Percentiles rank a stretch among this genome's conserved stretches.
Evolutionary conservation across 139 green algal genomes (phyloP).

Genomic region (Tetraselmis striata): DNA sequence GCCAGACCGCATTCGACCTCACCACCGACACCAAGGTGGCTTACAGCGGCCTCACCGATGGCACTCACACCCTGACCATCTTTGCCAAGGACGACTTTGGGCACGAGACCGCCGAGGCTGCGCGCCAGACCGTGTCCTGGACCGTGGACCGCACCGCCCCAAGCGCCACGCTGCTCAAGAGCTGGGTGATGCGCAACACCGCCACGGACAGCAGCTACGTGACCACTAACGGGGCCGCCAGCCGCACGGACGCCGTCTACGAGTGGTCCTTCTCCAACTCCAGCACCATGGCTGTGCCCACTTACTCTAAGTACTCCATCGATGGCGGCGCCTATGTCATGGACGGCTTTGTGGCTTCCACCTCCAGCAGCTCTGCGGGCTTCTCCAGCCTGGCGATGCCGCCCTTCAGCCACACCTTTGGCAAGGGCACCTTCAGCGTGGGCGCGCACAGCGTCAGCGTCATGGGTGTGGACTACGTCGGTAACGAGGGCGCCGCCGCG

Average conservation of each 20-base stretch:
- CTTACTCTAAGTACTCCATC: not conserved
- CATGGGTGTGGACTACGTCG: not conserved
- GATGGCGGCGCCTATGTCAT: not conserved
- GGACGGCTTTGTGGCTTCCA: not conserved
- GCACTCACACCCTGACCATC: not conserved
- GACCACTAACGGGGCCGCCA: not conserved
- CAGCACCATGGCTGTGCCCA: not conserved
- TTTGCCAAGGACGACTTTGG: not conserved
- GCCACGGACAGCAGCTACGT: not conserved
- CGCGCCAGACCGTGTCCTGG: not conserved
- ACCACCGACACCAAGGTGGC: not conserved
- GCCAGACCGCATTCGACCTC: not conserved
- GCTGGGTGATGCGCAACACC: not conserved
- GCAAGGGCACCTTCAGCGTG: not conserved
- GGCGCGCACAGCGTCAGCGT: not conserved
- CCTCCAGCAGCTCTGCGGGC: not conserved
- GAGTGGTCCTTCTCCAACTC: not conserved
- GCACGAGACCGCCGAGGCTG: not conserved
- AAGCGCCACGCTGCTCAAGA: not conserved
- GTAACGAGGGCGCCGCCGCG: not conserved
- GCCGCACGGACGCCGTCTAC: not conserved
- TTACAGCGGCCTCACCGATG: not conserved
- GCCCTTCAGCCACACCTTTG: not conserved
- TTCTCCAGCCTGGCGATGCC: not conserved
- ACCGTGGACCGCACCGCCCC: not conserved